Percentiles rank a stretch among this genome's conserved stretches.
These are phyloP conservation scores for Alternaria infectoria DNA, from an alignment of 2,329 filamentous ascomycete genomes.

Conservation along the genomic window DNA sequence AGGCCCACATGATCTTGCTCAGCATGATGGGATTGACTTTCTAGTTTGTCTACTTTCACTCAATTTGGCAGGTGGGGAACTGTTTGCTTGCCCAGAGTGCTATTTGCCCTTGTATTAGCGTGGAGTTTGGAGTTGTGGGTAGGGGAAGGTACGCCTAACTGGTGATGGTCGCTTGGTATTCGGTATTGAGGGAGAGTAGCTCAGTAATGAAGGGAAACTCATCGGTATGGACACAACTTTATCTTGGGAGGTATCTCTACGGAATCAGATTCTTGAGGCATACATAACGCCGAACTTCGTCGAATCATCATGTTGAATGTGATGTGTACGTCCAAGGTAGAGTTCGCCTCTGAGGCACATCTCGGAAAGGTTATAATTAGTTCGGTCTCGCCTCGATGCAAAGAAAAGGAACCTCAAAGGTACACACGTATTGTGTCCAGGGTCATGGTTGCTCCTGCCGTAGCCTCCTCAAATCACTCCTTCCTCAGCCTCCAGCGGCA, in stretches of 20 bases:
- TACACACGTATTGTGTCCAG: not conserved
- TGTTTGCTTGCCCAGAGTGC: not conserved
- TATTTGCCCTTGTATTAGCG: slow-evolving; percentile 2
- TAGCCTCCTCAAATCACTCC: not conserved
- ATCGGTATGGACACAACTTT: not conserved
- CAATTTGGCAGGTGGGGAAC: not conserved
- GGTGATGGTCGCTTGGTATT: not conserved
- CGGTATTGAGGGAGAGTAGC: not conserved
- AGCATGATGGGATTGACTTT: not conserved
- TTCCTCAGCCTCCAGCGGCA: not conserved
- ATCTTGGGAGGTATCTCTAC: not conserved
- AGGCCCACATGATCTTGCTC: too few species aligned
- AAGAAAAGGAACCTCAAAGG: not conserved
- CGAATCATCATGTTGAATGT: not conserved
- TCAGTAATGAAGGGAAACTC: not conserved
- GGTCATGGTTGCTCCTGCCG: not conserved
- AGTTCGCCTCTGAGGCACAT: not conserved
- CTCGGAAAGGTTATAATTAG: not conserved
- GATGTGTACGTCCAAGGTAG: not conserved
- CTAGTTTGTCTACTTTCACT: not conserved
- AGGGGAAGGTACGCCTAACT: not conserved
- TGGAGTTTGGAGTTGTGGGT: not conserved
- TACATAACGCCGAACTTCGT: not conserved
- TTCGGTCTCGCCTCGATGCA: not conserved
- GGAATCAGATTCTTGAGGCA: not conserved